These are phyloP conservation scores for Leccinum ochraceum DNA, from an alignment of 768 basidiomycete genomes.

Conservation along the genomic window DNA sequence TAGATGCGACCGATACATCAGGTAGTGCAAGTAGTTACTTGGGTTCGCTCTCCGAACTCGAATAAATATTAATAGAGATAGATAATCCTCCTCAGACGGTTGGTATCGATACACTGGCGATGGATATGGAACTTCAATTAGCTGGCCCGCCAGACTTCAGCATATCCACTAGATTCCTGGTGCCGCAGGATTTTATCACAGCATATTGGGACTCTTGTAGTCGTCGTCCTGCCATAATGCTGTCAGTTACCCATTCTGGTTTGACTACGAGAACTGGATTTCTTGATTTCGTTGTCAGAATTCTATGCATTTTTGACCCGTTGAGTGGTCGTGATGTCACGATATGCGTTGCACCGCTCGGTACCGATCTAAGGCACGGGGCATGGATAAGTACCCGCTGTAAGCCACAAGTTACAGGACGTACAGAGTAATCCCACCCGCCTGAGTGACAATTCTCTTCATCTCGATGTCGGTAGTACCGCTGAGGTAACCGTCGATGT, in stretches of 20 bases:
- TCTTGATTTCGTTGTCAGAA: slow-evolving; percentile 53
- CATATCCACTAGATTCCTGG: slow-evolving; percentile 43
- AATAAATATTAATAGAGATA: slow-evolving; percentile 7
- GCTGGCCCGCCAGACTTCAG: slow-evolving; percentile 24
- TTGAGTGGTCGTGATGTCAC: slow-evolving; percentile 71
- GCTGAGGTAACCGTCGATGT: slow-evolving; percentile 69
- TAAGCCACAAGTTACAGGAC: slow-evolving; percentile 15
- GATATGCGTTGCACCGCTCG: slow-evolving; percentile 75
- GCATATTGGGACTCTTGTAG: slow-evolving; percentile 61
- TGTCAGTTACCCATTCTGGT: slow-evolving; percentile 76
- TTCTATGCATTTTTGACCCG: slow-evolving; percentile 68
- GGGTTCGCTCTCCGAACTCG: slow-evolving; percentile 33
- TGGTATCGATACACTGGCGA: slow-evolving; percentile 13
- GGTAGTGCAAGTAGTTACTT: slow-evolving; percentile 45
- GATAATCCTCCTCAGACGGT: not conserved
- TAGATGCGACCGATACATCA: slow-evolving; percentile 51
- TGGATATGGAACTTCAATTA: slow-evolving; percentile 1
- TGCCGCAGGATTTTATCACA: slow-evolving; percentile 43
- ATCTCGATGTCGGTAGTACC: slow-evolving; percentile 81
- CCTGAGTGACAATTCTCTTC: slow-evolving; percentile 62
- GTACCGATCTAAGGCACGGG: slow-evolving; percentile 42
- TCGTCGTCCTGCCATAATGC: slow-evolving; percentile 59
- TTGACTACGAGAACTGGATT: slow-evolving; percentile 61
- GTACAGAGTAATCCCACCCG: slow-evolving; percentile 69
- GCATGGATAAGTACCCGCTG: not conserved